Conservation (phyloP, 257 asterid species). For the Solanum piurae region DNA sequence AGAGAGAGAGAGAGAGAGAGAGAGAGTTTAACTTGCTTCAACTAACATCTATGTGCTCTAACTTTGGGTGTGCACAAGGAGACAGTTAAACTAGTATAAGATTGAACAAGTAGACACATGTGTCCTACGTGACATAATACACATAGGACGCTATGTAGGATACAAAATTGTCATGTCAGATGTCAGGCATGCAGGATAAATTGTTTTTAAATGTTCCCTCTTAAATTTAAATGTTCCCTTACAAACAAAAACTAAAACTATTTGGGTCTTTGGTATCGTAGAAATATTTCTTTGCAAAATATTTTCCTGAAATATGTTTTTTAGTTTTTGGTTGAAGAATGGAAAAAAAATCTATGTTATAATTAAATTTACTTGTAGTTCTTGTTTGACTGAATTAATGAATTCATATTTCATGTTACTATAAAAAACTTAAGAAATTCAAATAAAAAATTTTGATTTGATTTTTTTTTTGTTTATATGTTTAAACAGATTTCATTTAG, state of each 20-base stretch:
- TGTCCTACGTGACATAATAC: too few relatives aligned
- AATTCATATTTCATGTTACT: background rate
- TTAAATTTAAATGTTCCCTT: too few relatives aligned
- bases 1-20: too few relatives aligned
- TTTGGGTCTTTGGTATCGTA: too few relatives aligned
- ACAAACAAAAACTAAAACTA: background rate
- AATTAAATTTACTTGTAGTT: background rate
- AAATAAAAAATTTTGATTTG: background rate
- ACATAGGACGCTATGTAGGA: background rate
- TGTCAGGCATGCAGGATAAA: background rate
- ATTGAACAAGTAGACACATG: background rate
- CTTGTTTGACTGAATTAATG: background rate
- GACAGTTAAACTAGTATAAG: background rate
- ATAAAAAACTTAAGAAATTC: background rate
- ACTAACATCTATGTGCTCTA: too few relatives aligned
- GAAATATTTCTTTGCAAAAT: too few relatives aligned
- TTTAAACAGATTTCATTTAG: background rate
- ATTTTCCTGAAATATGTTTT: too few relatives aligned
- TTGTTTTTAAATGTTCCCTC: too few relatives aligned
- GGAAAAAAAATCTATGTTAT: background rate
- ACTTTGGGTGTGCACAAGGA: background rate
- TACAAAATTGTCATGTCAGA: background rate
- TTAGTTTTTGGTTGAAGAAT: too few relatives aligned
- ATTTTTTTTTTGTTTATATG: background rate
- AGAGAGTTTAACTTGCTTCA: too few relatives aligned